Percentiles rank a stretch among this genome's conserved stretches.
phyloP scores from a whole-genome alignment of 2,329 filamentous ascomycete species.

The Fusarium marasasianum region DNA sequence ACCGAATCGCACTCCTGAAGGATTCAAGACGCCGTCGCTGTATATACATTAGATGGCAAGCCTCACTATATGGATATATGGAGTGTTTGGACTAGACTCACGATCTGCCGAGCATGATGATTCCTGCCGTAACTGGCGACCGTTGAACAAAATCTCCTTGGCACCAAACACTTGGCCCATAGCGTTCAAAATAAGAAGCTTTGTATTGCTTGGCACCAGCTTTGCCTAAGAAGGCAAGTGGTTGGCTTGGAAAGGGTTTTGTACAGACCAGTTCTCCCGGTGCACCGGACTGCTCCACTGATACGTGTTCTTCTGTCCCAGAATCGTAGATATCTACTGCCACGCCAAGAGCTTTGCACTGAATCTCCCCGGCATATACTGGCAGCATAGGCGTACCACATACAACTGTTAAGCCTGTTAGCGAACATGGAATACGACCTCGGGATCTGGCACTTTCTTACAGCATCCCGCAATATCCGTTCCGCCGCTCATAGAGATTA shows the following conservation, averaged over 20 bases:
- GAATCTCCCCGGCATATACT: constrained; percentile 14
- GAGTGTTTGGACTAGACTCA: not conserved
- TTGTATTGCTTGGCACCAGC: not conserved
- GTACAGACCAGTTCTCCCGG: not conserved
- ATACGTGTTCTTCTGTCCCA: not conserved
- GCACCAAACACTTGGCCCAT: not conserved
- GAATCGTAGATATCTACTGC: constrained; percentile 15
- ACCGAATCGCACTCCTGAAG: not conserved
- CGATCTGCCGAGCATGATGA: not conserved
- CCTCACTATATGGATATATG: too few relatives aligned
- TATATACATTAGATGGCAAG: too few relatives aligned
- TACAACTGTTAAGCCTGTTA: not conserved
- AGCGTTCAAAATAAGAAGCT: not conserved
- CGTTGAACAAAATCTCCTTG: not conserved
- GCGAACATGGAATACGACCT: not conserved
- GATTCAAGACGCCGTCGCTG: not conserved
- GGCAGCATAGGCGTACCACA: constrained; percentile 6
- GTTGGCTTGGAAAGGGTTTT: not conserved
- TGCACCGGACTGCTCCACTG: not conserved
- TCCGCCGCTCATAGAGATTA: not conserved
- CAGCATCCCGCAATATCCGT: not conserved
- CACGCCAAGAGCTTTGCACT: constrained; percentile 23
- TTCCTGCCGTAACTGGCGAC: not conserved
- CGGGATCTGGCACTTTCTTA: too few relatives aligned
- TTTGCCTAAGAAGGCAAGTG: not conserved